A percentile compares a stretch with the other conserved stretches of the same genome.
These are phyloP conservation scores for Boletus fagicola DNA, from an alignment of 768 basidiomycete species.

Conservation along the genomic window DNA sequence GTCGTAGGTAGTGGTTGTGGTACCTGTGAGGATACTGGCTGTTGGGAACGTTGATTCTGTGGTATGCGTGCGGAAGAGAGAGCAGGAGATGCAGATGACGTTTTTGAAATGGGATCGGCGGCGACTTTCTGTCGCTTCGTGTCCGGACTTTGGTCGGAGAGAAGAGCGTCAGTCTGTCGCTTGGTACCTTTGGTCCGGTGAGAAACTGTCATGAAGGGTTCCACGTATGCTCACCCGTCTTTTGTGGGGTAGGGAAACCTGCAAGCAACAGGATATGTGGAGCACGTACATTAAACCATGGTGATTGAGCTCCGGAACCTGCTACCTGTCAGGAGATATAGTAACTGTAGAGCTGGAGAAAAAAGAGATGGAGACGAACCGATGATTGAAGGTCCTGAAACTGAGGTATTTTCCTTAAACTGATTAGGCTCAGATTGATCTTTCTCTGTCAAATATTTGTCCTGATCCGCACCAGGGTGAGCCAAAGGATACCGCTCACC, in stretches of 20 bases:
- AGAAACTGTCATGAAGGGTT: conserved; percentile 5
- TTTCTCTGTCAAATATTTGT: conserved; percentile 44
- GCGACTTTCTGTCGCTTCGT: conserved; percentile 39
- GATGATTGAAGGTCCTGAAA: conserved; percentile 51
- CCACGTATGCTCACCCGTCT: conserved; percentile 28
- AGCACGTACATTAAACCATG: conserved; percentile 57
- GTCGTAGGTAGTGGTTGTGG: conserved; percentile 18
- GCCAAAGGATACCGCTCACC: conserved; percentile 33
- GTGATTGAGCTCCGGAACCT: conserved; percentile 36
- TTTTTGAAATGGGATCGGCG: conserved; percentile 17
- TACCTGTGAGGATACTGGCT: conserved; percentile 16
- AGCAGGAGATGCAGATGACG: conserved; percentile 21
- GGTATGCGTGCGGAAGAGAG: conserved; percentile 24
- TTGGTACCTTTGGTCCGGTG: conserved; percentile 35
- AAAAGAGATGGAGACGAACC: conserved; percentile 35
- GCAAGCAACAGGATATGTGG: conserved; percentile 47
- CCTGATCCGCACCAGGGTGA: background rate
- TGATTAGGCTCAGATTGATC: conserved; percentile 55
- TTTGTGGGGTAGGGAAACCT: conserved; percentile 43
- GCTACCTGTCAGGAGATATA: conserved; percentile 32
- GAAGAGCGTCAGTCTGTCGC: conserved; percentile 41
- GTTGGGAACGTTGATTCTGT: conserved; percentile 23
- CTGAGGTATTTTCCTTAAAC: conserved; percentile 43
- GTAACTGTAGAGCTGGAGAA: background rate
- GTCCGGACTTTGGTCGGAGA: conserved; percentile 42